phyloP scores from a whole-genome alignment of 2,329 filamentous ascomycete genomes.

The Fusarium sp. region DNA sequence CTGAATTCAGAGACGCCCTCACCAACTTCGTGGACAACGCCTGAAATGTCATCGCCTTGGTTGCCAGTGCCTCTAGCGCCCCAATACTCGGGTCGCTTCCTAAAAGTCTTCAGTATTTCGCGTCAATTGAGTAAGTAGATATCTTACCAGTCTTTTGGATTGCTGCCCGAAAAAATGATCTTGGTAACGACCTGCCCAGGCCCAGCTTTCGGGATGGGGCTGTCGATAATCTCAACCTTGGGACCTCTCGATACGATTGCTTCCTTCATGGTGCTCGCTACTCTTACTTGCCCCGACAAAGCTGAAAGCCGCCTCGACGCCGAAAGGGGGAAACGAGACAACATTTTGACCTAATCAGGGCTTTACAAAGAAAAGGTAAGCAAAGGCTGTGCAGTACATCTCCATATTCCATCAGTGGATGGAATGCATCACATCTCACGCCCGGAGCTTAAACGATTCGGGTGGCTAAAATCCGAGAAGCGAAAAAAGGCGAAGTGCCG shows the following conservation, averaged over 20 bases:
- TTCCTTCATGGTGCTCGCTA: conserved; percentile 23
- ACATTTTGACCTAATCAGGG: conserved; percentile 1
- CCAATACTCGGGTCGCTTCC: conserved; percentile 33
- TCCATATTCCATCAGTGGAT: neutral
- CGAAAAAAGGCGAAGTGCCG: conserved; percentile 24
- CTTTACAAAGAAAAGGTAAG: neutral
- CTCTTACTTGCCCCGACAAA: conserved; percentile 10
- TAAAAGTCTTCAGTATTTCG: neutral
- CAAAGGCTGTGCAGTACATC: neutral
- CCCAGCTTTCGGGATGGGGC: conserved; percentile 2
- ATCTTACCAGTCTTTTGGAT: conserved; percentile 28
- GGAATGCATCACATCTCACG: neutral
- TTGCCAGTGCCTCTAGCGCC: conserved; percentile 13
- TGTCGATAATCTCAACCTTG: conserved; percentile 15
- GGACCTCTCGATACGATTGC: conserved; percentile 20
- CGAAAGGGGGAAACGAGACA: neutral
- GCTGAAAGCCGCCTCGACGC: neutral
- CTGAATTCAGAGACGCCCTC: conserved; percentile 26
- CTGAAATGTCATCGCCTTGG: conserved; percentile 28
- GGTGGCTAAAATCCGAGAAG: conserved; percentile 21
- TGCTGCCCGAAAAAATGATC: conserved; percentile 17
- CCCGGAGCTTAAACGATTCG: neutral
- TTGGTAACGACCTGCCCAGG: conserved; percentile 23
- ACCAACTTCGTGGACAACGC: conserved; percentile 5
- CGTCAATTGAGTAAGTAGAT: too few relatives aligned